Percentiles rank a stretch among this genome's conserved stretches.
Conservation (phyloP, 78 protist genomes). For the Trichosphaerium sp. region DNA sequence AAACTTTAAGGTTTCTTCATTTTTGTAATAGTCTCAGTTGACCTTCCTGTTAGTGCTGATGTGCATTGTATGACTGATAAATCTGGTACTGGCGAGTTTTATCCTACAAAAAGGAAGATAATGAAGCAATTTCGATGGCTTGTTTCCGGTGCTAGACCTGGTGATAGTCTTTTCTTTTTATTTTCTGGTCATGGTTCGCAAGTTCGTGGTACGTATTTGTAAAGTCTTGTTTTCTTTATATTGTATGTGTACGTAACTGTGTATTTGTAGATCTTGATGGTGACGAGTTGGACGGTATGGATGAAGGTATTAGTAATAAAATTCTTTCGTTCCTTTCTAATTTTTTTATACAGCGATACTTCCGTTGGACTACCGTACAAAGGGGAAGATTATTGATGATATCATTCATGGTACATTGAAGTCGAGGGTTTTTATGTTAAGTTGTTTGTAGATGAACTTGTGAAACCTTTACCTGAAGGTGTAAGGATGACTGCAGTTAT, state of each 20-base stretch:
- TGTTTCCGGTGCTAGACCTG: constrained; percentile 11
- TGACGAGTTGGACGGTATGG: constrained; percentile 36
- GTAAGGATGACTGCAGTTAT: constrained; percentile 1
- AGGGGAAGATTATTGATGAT: constrained; percentile 15
- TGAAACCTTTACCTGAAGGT: constrained; percentile 9
- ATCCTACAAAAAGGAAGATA: constrained; percentile 21
- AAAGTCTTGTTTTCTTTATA: not conserved
- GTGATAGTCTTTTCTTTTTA: constrained; percentile 21
- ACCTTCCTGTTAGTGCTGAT: not conserved
- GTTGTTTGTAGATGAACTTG: not conserved
- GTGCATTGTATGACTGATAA: constrained; percentile 6
- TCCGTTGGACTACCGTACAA: constrained; percentile 8
- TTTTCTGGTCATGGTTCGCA: constrained; percentile 33
- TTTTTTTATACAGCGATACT: too few relatives aligned
- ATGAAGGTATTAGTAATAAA: too few relatives aligned
- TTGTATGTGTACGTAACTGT: not conserved
- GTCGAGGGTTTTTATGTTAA: not conserved
- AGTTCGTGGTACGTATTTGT: not conserved
- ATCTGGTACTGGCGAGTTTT: not conserved
- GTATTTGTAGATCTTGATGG: constrained; percentile 1
- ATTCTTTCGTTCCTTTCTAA: too few relatives aligned
- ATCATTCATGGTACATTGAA: not conserved
- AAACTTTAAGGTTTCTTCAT: too few relatives aligned
- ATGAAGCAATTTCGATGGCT: constrained; percentile 15
- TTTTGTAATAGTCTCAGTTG: not conserved